Evolutionary conservation across 306 rosid genomes (phyloP), one percentile per base, ranked within the genome.

Genomic region (Casuarina equisetifolia): DNA sequence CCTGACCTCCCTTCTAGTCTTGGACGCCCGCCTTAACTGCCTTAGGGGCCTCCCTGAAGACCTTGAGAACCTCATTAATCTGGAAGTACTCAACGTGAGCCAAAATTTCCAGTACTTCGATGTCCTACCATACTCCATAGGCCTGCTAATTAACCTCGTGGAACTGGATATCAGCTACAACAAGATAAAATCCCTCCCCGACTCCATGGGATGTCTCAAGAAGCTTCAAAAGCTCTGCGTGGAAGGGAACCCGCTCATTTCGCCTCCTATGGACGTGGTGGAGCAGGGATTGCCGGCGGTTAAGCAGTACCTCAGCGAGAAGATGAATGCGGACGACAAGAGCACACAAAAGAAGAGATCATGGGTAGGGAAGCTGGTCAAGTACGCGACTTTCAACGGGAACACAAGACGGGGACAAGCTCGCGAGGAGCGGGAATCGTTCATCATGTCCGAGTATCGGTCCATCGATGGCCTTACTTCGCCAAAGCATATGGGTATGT

Each of bases 101-200:
- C 99, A 95, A 59, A 95, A 95, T 83, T 95, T 95, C 83, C 99
- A 95, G 17, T 85, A 85, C 84, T 86, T 95, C 0, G 84, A 81
- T 0, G n/a, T 86, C 42, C 81, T 95, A 0, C 99, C 99, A 0
- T 90, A 87, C 76, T 91, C 99, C 17, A 48, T 92, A 1, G 99
- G 99, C 7, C 92, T 95, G 15, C 91, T 95, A 48, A 38, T 91
- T 4, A 92, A 97, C 40, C 91, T 95, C 0, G 86, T 83, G 0
- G 99, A 95, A 52, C 86, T 95, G 0, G 97, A 95, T 72, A 73
- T 85, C 8, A 95, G 99, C 86, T 92, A 95, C 86, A 95, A 95
- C 81, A 80, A 68, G 86, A 82, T 95, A 62, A 75, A 77, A 4
- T 9, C 87, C 51, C 69, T 95, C 1, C 99, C 97, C 0, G 87